A percentile compares a stretch with the other conserved stretches of the same genome.
Conservation (phyloP, 345 rosid genomes). For the Euphorbia pulcherrima region DNA sequence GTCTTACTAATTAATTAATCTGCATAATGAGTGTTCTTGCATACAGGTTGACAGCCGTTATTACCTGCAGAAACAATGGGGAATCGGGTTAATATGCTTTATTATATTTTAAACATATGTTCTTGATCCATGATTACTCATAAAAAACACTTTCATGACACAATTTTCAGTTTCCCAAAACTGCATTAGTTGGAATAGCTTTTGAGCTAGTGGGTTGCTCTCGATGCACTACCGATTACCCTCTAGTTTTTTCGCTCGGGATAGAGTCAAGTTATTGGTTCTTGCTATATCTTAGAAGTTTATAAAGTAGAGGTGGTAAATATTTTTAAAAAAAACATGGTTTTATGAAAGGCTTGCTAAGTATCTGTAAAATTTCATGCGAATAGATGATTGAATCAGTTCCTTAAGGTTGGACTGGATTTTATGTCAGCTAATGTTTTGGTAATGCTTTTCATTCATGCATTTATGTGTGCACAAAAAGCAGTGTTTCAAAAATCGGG, state of each 20-base stretch:
- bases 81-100: background rate
- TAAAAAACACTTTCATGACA: background rate
- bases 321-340: background rate
- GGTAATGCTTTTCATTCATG: background rate
- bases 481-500: too few relatives aligned
- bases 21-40: background rate
- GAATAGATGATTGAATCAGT: background rate
- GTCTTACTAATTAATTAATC: background rate
- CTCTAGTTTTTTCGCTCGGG: background rate
- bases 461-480: background rate
- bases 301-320: too few relatives aligned
- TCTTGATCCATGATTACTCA: background rate
- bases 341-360: background rate
- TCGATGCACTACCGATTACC: background rate
- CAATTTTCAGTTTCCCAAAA: background rate
- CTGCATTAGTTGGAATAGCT: background rate
- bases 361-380: too few relatives aligned
- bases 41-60: background rate
- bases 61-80: conserved; percentile 1
- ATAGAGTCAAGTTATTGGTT: background rate
- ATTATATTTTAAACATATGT: background rate
- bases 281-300: background rate
- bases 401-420: background rate
- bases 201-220: background rate
- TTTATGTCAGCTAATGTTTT: background rate